These are phyloP conservation scores for Kwoniella bestiolae DNA, from an alignment of 768 basidiomycete genomes.

Conservation along the genomic window DNA sequence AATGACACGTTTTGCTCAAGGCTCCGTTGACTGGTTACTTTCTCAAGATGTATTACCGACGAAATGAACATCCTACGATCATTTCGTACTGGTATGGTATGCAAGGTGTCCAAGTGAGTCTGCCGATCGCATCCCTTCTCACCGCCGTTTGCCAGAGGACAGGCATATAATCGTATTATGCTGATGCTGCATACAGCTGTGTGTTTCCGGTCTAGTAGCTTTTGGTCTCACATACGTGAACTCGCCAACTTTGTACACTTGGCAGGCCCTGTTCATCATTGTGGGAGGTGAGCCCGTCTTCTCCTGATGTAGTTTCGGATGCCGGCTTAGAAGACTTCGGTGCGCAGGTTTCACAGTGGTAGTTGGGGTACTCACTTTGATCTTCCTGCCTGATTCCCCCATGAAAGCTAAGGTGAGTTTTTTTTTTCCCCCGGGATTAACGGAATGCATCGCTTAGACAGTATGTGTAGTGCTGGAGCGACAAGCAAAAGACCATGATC, in stretches of 20 bases:
- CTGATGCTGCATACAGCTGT: slow-evolving; percentile 17
- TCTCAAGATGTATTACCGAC: slow-evolving; percentile 64
- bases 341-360: slow-evolving; percentile 61
- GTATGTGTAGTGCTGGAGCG: slow-evolving; percentile 61
- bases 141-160: too few species aligned
- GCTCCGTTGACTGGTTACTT: not conserved
- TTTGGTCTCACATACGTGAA: slow-evolving; percentile 63
- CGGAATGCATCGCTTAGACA: too few species aligned
- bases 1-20: not conserved
- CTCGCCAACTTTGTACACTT: slow-evolving; percentile 60
- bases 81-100: slow-evolving; percentile 40
- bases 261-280: slow-evolving; percentile 59
- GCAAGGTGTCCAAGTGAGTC: slow-evolving; percentile 38
- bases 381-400: slow-evolving; percentile 61
- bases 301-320: too few species aligned
- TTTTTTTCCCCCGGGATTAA: too few species aligned
- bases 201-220: slow-evolving; percentile 62
- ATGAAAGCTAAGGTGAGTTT: slow-evolving; percentile 39
- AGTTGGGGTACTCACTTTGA: slow-evolving; percentile 63
- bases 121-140: too few species aligned
- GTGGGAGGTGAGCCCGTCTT: slow-evolving; percentile 36
- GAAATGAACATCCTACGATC: slow-evolving; percentile 61
- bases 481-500: slow-evolving; percentile 62
- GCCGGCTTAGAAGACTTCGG: too few species aligned
- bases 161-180: not conserved